A percentile compares a stretch with the other conserved stretches of the same genome.
phyloP scores from a whole-genome alignment of 108 stramenopile genomes.

The Cylindrotheca fusiformis region DNA sequence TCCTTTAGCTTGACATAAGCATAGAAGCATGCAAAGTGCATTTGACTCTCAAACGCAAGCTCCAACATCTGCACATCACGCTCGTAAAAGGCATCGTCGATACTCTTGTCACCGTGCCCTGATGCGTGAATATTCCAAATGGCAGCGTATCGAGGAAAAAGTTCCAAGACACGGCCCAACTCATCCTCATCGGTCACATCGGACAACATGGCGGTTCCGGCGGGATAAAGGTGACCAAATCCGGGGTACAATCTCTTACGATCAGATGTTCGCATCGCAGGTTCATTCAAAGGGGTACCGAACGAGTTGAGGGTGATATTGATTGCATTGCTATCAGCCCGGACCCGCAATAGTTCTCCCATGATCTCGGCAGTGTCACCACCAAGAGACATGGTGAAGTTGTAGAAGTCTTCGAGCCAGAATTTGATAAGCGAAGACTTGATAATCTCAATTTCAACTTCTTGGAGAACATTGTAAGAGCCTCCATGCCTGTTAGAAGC shows the following conservation, averaged over 20 bases:
- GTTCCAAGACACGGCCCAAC: constrained; percentile 83
- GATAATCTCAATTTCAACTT: constrained; percentile 98
- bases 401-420: constrained; percentile 96
- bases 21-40: constrained; percentile 97
- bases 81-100: constrained; percentile 98
- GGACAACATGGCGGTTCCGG: constrained; percentile 89
- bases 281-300: constrained; percentile 92
- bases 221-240: constrained; percentile 96
- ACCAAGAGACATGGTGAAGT: constrained; percentile 78
- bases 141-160: constrained; percentile 89
- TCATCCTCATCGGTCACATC: constrained; percentile 91
- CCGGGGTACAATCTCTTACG: constrained; percentile 96
- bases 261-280: constrained; percentile 91
- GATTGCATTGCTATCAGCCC: constrained; percentile 97
- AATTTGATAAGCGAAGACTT: constrained; percentile 97
- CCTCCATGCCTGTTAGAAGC: constrained; percentile 48
- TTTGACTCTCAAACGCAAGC: constrained; percentile 98
- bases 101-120: constrained; percentile 82
- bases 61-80: constrained; percentile 95
- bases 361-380: constrained; percentile 96
- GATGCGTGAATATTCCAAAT: constrained; percentile 92
- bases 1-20: constrained; percentile 99
- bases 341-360: constrained; percentile 92
- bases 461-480: constrained; percentile 91
- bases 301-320: constrained; percentile 99